phyloP scores from a whole-genome alignment of 2,329 filamentous ascomycete species.

The Arthrobotrys entomopaga region DNA sequence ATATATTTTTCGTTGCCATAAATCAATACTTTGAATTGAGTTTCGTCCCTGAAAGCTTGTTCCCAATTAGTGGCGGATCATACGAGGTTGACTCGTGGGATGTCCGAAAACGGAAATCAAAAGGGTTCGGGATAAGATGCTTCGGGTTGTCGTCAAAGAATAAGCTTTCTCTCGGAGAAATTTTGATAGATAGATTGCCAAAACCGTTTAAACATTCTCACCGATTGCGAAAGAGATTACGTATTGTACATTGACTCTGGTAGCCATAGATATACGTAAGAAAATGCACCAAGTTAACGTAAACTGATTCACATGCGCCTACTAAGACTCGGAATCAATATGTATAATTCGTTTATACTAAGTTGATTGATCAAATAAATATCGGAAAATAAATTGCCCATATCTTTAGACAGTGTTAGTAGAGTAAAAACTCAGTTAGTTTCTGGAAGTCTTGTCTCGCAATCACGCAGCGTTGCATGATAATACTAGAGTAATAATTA shows the following conservation, averaged over 20 bases:
- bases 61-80: neutral
- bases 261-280: too few species aligned
- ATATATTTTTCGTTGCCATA: neutral
- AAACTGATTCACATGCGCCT: too few species aligned
- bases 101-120: conserved; percentile 17
- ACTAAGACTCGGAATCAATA: too few species aligned
- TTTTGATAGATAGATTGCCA: neutral
- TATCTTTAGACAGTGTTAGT: too few species aligned
- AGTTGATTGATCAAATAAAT: too few species aligned
- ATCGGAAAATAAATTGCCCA: too few species aligned
- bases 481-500: too few species aligned
- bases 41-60: neutral
- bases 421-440: too few species aligned
- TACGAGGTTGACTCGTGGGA: neutral
- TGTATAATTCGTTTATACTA: too few species aligned
- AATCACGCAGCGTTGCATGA: too few species aligned
- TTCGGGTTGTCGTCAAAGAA: neutral
- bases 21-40: neutral
- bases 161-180: neutral
- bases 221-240: neutral
- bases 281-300: too few species aligned
- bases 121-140: neutral
- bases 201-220: neutral
- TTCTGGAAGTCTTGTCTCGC: too few species aligned
- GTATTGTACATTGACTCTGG: neutral